Evolutionary conservation across 257 asterid species (phyloP).

Genomic region (Haberlea rhodopensis): DNA sequence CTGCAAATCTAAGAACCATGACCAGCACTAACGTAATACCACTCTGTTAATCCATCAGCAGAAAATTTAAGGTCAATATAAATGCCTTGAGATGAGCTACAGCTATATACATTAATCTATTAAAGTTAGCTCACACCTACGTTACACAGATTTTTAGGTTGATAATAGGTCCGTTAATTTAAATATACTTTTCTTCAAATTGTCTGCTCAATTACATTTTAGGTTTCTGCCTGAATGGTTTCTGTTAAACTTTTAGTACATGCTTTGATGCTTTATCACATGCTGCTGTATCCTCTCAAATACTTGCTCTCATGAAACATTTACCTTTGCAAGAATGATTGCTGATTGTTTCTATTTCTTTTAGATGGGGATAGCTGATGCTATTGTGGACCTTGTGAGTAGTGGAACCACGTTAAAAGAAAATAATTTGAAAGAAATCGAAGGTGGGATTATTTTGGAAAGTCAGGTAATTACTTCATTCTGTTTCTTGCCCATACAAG

Average conservation of each 20-base stretch:
- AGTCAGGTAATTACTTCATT: slow-evolving; percentile 73
- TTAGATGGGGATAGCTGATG: slow-evolving; percentile 99
- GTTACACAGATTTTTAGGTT: neutral
- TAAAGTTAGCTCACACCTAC: neutral
- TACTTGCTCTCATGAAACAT: neutral
- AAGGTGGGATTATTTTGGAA: slow-evolving; percentile 85
- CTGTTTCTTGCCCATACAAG: slow-evolving; percentile 7
- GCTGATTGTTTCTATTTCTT: slow-evolving; percentile 3
- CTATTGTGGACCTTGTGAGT: slow-evolving; percentile 97
- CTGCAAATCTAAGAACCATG: neutral
- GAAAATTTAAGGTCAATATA: too few relatives aligned
- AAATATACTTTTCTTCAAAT: neutral
- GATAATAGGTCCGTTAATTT: neutral
- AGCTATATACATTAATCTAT: too few relatives aligned
- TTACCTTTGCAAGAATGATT: slow-evolving; percentile 7
- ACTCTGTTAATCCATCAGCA: neutral
- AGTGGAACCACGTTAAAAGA: slow-evolving; percentile 96
- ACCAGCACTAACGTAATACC: too few relatives aligned
- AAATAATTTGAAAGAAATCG: slow-evolving; percentile 89
- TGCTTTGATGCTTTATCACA: slow-evolving; percentile 20
- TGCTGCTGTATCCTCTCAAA: slow-evolving; percentile 6
- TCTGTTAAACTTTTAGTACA: too few relatives aligned
- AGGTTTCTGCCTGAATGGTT: neutral
- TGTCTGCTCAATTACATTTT: neutral
- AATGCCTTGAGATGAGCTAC: neutral